Evolutionary conservation across 1,139 yeast genomes (phyloP).

Genomic region (Geotrichum candidum): DNA sequence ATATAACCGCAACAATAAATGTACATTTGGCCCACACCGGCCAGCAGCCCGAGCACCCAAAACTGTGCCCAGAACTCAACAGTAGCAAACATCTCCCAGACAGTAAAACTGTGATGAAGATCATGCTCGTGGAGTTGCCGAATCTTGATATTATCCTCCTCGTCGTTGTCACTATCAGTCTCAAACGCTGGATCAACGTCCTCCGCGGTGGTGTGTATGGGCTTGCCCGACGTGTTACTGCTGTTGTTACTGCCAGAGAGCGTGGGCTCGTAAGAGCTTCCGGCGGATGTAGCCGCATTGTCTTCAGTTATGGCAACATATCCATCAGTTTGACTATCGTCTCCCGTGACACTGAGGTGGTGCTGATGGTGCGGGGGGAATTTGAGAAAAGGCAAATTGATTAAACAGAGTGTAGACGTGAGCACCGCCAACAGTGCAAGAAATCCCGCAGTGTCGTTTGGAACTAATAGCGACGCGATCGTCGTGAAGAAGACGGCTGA

Average conservation of each 20-base stretch:
- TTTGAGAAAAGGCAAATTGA: constrained; percentile 26
- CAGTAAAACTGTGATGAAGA: constrained; percentile 10
- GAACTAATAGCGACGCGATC: constrained; percentile 27
- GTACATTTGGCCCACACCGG: constrained; percentile 71
- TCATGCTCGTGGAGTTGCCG: constrained; percentile 9
- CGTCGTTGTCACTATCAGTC: not conserved
- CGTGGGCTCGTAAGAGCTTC: too few relatives aligned
- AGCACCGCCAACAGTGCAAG: constrained; percentile 28
- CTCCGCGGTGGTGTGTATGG: not conserved
- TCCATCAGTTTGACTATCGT: not conserved
- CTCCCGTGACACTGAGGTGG: not conserved
- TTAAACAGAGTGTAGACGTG: constrained; percentile 28
- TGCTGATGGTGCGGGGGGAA: not conserved
- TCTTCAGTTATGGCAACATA: not conserved
- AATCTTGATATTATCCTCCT: not conserved
- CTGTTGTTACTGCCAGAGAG: not conserved
- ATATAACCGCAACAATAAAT: constrained; percentile 63
- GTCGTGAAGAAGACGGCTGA: constrained; percentile 34
- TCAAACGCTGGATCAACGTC: not conserved
- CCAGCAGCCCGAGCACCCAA: constrained; percentile 50
- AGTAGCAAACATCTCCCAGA: constrained; percentile 20
- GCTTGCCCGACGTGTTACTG: not conserved
- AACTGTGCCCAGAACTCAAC: constrained; percentile 35
- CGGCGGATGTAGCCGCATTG: not conserved
- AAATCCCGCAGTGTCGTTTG: constrained; percentile 33